Percentiles rank a stretch among this genome's conserved stretches.
phyloP scores from a whole-genome alignment of 768 basidiomycete genomes.

The Strobilomyces dryophilus region DNA sequence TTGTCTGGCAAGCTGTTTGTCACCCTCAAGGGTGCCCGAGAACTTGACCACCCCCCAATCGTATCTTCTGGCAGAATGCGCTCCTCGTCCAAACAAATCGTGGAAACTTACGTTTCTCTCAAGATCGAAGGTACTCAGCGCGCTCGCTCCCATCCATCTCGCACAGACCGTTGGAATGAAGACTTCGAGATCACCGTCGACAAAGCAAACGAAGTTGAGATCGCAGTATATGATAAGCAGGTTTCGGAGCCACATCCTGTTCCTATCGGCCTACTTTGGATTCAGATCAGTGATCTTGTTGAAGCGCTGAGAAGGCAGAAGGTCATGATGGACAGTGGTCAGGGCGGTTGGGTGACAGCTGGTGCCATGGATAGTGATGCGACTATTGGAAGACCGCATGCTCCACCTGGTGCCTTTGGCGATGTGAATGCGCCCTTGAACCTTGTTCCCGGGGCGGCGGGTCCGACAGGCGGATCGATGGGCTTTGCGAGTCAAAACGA shows the following conservation, averaged over 20 bases:
- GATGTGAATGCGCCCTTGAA: slow-evolving; percentile 41
- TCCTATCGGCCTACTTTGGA: slow-evolving; percentile 94
- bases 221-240: slow-evolving; percentile 92
- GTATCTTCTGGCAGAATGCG: slow-evolving; percentile 55
- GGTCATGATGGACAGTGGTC: slow-evolving; percentile 79
- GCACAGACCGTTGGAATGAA: slow-evolving; percentile 97
- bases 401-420: slow-evolving; percentile 46
- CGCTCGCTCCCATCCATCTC: slow-evolving; percentile 86
- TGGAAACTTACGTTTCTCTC: slow-evolving; percentile 88
- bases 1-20: slow-evolving; percentile 90
- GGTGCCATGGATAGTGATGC: slow-evolving; percentile 76
- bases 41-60: slow-evolving; percentile 91
- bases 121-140: slow-evolving; percentile 95
- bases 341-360: slow-evolving; percentile 95
- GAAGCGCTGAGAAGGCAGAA: slow-evolving; percentile 92
- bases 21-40: slow-evolving; percentile 84
- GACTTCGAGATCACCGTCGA: slow-evolving; percentile 95
- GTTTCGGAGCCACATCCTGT: slow-evolving; percentile 74
- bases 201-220: slow-evolving; percentile 98
- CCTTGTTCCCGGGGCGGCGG: slow-evolving; percentile 29
- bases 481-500: slow-evolving; percentile 41
- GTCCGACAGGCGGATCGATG: slow-evolving; percentile 28
- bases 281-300: slow-evolving; percentile 88
- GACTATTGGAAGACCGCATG: slow-evolving; percentile 42
- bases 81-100: slow-evolving; percentile 70